Evolutionary conservation across 371 early-diverging fungal genomes (phyloP), one percentile per base, ranked within the genome.

Genomic region (Rhizomucor miehei): DNA sequence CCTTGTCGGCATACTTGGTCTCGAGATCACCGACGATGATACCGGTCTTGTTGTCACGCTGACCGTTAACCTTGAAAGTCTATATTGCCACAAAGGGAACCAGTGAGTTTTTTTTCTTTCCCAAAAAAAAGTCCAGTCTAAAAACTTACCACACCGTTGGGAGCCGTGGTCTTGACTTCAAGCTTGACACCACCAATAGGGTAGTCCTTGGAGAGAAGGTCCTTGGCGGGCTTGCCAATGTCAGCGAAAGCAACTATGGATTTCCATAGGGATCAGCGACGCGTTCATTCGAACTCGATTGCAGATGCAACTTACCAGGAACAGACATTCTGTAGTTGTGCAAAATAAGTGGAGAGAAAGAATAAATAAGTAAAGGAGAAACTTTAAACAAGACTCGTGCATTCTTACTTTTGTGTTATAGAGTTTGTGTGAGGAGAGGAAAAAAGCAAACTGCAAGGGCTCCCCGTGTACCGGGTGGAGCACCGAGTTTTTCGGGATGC

Each of bases 201-300:
- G 80, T 82, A 97, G 81, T 98, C 98, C 85, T 97, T 96, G 81
- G 84, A 80, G 66, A 97, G 84, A 67, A 98, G 84, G 77, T 98
- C 98, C 80, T 88, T 90, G 84, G 92, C 82, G 69, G 89, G 69
- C 86, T 97, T 97, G 83, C 92, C 92, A 67, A 98, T 84, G 79
- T 98, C 98, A 62, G 88, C 80, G 87, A 89, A 98, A 71, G 78
- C 77, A 69, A 81, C 85, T 77, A 55, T 16, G 3, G 6, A n/a
- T n/a, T n/a, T n/a, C n/a, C n/a, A 41, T 4, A 41, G 16, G 6
- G 14, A 19, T 41, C 6, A 16, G 41, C 19, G 16, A 19, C 41
- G 41, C 41, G 41, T 19, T 41, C 41, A 19, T 4, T 41, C 6
- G 41, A 14, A 6, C 3, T 11, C 6, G 41, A 12, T 19, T 6